These are phyloP conservation scores for Calonectria pteridis DNA, from an alignment of 2,329 filamentous ascomycete genomes.

Conservation along the genomic window DNA sequence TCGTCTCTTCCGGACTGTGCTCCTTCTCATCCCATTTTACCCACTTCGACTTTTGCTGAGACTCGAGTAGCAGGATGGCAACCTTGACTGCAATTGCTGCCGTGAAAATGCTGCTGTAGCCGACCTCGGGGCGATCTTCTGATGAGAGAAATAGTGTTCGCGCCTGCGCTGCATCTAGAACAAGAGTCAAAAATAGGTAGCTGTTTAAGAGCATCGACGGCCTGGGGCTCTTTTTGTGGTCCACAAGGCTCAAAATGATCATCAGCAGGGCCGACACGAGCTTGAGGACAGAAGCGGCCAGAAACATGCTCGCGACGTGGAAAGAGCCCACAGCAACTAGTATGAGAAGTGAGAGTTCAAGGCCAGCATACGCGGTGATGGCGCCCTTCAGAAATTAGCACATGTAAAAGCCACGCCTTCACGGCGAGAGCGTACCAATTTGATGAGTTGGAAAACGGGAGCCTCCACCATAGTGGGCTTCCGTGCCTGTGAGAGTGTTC, in stretches of 20 bases:
- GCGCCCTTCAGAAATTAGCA: constrained; percentile 1
- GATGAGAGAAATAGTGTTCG: constrained; percentile 53
- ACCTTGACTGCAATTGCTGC: constrained; percentile 48
- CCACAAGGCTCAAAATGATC: constrained; percentile 9
- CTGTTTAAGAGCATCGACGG: constrained; percentile 56
- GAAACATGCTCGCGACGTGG: constrained; percentile 15
- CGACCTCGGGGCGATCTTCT: constrained; percentile 3
- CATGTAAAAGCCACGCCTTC: neutral
- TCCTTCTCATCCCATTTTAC: constrained; percentile 48
- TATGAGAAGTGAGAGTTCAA: constrained; percentile 22
- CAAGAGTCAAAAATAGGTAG: constrained; percentile 54
- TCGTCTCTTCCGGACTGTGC: constrained; percentile 49
- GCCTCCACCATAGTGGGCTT: constrained; percentile 24
- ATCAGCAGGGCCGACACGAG: constrained; percentile 14
- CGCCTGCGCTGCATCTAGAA: constrained; percentile 55
- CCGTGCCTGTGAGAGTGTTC: constrained; percentile 15
- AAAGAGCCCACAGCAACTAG: constrained; percentile 17
- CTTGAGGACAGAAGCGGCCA: constrained; percentile 13
- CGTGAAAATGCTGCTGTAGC: constrained; percentile 45
- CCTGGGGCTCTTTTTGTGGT: constrained; percentile 50
- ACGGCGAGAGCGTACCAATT: neutral
- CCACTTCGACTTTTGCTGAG: constrained; percentile 51
- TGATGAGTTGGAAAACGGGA: constrained; percentile 21
- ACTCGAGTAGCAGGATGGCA: constrained; percentile 51
- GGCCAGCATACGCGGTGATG: constrained; percentile 14